Conservation (phyloP, 148 eudicot genomes). For the Tetragonia tetragonoides region DNA sequence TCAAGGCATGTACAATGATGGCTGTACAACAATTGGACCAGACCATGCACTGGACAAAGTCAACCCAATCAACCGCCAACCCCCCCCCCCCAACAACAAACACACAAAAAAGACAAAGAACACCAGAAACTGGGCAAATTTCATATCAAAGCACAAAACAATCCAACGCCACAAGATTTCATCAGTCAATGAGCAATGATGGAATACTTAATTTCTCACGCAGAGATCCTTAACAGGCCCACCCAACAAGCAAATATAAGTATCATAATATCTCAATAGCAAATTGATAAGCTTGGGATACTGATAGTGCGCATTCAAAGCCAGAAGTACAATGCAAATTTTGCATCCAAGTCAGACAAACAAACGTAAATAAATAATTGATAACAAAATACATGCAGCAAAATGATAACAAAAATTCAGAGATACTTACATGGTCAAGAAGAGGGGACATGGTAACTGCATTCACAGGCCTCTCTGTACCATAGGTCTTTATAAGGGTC, state of each 20-base stretch:
- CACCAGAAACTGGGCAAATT: too few species aligned
- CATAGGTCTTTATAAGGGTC: slow-evolving; percentile 76
- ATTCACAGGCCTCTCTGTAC: slow-evolving; percentile 81
- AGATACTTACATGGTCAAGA: slow-evolving; percentile 74
- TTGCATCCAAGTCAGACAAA: too few species aligned
- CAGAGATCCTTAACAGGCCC: background rate
- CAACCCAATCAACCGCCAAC: too few species aligned
- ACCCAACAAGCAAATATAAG: background rate
- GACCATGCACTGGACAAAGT: too few species aligned
- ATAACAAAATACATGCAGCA: background rate
- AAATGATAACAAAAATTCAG: background rate
- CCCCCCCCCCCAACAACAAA: too few species aligned
- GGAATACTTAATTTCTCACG: background rate
- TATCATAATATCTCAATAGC: background rate
- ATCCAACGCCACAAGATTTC: background rate
- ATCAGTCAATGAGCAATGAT: background rate
- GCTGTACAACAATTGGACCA: background rate
- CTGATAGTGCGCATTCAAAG: background rate
- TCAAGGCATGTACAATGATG: background rate
- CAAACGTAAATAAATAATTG: too few species aligned
- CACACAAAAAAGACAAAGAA: too few species aligned
- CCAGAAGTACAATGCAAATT: background rate
- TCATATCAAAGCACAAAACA: too few species aligned
- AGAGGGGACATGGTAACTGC: slow-evolving; percentile 94
- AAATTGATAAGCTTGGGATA: background rate